These are phyloP conservation scores for Neopestalotiopsis sp. DNA, from an alignment of 2,329 filamentous ascomycete species.

Conservation along the genomic window DNA sequence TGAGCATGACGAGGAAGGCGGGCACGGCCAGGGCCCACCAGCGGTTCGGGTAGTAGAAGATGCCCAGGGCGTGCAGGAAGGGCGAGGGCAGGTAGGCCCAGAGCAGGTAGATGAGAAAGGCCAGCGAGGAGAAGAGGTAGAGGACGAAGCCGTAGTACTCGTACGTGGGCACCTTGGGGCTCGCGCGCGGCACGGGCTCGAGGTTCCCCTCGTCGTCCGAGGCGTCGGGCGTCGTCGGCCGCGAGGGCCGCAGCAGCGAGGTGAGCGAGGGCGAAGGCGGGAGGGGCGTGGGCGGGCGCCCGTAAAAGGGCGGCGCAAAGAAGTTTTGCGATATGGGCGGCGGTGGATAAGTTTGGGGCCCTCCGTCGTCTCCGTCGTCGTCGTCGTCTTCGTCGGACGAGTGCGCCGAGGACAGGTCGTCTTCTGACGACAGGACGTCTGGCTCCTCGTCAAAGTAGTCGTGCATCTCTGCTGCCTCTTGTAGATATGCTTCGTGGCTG, in stretches of 20 bases:
- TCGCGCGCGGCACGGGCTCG: constrained; percentile 78
- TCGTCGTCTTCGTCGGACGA: constrained; percentile 32
- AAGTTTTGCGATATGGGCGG: constrained; percentile 57
- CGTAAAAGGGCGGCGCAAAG: constrained; percentile 90
- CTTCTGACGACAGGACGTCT: constrained; percentile 14
- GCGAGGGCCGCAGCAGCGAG: constrained; percentile 84
- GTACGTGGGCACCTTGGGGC: constrained; percentile 96
- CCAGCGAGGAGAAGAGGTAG: constrained; percentile 85
- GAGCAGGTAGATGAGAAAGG: constrained; percentile 73
- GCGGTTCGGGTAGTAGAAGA: constrained; percentile 94
- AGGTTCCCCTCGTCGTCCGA: constrained; percentile 79
- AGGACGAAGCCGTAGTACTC: constrained; percentile 99
- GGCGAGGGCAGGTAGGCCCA: constrained; percentile 94
- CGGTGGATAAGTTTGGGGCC: constrained; percentile 39
- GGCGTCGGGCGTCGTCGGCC: constrained; percentile 91
- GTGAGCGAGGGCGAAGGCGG: constrained; percentile 93
- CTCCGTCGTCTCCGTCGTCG: constrained; percentile 32
- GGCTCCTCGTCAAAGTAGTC: constrained; percentile 20
- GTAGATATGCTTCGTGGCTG: background rate
- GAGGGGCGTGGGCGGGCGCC: constrained; percentile 90
- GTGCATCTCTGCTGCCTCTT: constrained; percentile 13
- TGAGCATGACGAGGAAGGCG: constrained; percentile 83
- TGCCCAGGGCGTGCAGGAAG: constrained; percentile 89
- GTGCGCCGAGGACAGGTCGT: constrained; percentile 23
- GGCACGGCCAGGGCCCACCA: constrained; percentile 98